Percentiles rank a stretch among this genome's conserved stretches.
phyloP scores from a whole-genome alignment of 208 protist species.

The Crithidia bombi region DNA sequence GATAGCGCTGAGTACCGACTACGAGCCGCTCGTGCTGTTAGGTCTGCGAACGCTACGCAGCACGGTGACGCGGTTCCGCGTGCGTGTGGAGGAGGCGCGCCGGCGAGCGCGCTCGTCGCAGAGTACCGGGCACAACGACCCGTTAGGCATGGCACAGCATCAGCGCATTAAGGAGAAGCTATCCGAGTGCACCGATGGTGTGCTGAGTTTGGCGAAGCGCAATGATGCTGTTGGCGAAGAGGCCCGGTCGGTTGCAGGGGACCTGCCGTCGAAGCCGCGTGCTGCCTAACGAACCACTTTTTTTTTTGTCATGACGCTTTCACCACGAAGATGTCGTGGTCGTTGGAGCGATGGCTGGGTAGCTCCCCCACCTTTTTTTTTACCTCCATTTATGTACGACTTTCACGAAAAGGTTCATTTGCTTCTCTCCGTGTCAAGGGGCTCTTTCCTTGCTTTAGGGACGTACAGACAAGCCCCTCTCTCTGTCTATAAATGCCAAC shows the following conservation, averaged over 20 bases:
- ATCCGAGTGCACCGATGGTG: slow-evolving; percentile 34
- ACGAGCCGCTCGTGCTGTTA: slow-evolving; percentile 53
- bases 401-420: too few species aligned
- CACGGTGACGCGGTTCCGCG: slow-evolving; percentile 68
- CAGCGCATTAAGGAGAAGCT: slow-evolving; percentile 46
- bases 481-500: too few species aligned
- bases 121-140: slow-evolving; percentile 58
- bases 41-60: slow-evolving; percentile 61
- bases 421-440: too few species aligned
- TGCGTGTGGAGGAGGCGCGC: slow-evolving; percentile 52
- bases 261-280: slow-evolving; percentile 44
- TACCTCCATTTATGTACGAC: too few species aligned
- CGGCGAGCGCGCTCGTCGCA: slow-evolving; percentile 45
- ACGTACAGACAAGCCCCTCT: too few species aligned
- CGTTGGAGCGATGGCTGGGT: too few species aligned
- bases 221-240: slow-evolving; percentile 62
- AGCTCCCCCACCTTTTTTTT: too few species aligned
- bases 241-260: slow-evolving; percentile 44
- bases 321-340: too few species aligned
- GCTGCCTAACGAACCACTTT: slow-evolving; percentile 3
- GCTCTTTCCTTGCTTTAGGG: too few species aligned
- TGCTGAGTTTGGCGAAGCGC: slow-evolving; percentile 48
- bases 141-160: slow-evolving; percentile 38
- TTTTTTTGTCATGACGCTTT: background rate
- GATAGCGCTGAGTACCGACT: slow-evolving; percentile 45